phyloP scores from a whole-genome alignment of 2,329 filamentous ascomycete genomes.

The Fusarium sp. region DNA sequence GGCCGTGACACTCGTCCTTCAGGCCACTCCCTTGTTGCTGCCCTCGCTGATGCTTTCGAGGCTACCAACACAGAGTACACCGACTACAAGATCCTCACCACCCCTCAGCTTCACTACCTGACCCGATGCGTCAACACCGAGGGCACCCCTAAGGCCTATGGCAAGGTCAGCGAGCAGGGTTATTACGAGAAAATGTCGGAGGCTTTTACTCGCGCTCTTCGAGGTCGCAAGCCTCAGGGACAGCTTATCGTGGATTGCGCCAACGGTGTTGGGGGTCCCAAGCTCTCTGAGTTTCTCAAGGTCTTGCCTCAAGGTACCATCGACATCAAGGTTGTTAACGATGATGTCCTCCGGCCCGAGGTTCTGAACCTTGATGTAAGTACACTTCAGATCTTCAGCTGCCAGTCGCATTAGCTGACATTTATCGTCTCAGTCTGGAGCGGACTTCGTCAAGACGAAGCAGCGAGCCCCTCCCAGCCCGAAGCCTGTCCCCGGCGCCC shows the following conservation, averaged over 20 bases:
- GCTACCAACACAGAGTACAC: constrained; percentile 77
- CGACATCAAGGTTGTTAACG: constrained; percentile 88
- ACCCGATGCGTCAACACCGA: constrained; percentile 94
- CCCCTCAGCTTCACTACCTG: constrained; percentile 97
- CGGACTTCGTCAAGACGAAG: constrained; percentile 97
- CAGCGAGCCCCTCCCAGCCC: constrained; percentile 87
- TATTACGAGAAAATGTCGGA: constrained; percentile 93
- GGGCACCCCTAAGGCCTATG: constrained; percentile 86
- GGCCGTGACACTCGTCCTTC: constrained; percentile 94
- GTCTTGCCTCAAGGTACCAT: constrained; percentile 77
- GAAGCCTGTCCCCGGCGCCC: constrained; percentile 76
- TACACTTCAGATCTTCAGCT: not conserved
- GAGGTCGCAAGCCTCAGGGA: constrained; percentile 76
- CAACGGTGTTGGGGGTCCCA: constrained; percentile 94
- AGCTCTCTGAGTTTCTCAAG: constrained; percentile 86
- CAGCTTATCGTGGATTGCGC: constrained; percentile 89
- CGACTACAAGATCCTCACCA: constrained; percentile 92
- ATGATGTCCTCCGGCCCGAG: constrained; percentile 90
- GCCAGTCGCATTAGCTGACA: constrained; percentile 7
- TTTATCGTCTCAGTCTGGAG: constrained; percentile 72
- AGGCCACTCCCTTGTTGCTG: constrained; percentile 80
- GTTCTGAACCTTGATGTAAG: constrained; percentile 85
- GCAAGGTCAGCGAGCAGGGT: constrained; percentile 85
- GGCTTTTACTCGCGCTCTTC: constrained; percentile 86
- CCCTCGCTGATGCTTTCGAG: constrained; percentile 80